Evolutionary conservation across 441 rosid genomes (phyloP), one percentile per base, ranked within the genome.

Genomic region (Theobroma grandiflorum): DNA sequence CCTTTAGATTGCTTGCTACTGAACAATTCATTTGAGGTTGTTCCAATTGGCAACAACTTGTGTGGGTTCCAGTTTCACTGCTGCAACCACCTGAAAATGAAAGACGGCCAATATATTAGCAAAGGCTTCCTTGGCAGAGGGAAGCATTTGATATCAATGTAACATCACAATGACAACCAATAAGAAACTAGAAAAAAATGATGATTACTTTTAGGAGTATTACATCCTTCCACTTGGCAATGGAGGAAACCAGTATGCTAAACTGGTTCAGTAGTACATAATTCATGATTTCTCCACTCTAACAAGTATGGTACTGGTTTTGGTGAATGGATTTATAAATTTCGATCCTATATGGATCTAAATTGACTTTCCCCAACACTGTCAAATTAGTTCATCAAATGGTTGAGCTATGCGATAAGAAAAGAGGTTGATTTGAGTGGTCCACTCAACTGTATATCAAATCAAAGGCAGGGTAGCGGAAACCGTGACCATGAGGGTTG

Each of bases 31-130:
- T 75, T 69, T 58, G 81, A 50, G 77, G 45, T 26, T 74, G 81
- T 22, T 81, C 88, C 42, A 59, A 82, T 63, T 35, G 47, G 6
- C 82, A 74, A 49, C 40, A 76, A 68, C 66, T 77, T 38, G 84
- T 83, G 61, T 65, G 62, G 76, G 80, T 79, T 78, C 83, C 85
- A 4, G 68, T 42, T 11, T 87, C 87, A 18, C 84, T 68, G 79
- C 87, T 82, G 77, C 78, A 83, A 61, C 86, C 93, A 76, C 90
- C 95, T 91, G 86, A 52, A 72, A 49, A 72, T 52, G 76, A 22
- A 69, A 42, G 52, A 45, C 4, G 11, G 8, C 26, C 67, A 62
- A 12, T 58, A 67, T 31, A 4, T 53, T 22, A 79, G 31, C 11
- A 4, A 45, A 59, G 4, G 8, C 67, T 11, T n/a, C n/a, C 38